phyloP scores from a whole-genome alignment of 164 flowering plant genomes.

The Liquidambar formosana region DNA sequence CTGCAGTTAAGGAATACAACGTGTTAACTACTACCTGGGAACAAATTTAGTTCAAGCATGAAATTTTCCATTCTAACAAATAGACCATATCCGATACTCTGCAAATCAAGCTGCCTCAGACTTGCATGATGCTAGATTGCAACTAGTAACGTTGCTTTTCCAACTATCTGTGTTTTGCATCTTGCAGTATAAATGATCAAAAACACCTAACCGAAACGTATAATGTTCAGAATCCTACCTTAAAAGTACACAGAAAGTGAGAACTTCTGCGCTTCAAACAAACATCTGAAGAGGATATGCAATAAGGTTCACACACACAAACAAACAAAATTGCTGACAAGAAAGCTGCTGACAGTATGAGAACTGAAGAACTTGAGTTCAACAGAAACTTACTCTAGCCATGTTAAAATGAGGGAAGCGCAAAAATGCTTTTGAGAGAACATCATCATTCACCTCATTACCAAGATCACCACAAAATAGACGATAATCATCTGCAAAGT shows the following conservation, averaged over 20 bases:
- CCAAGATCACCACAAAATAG: constrained; percentile 98
- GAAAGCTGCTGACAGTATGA: not conserved
- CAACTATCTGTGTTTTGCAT: not conserved
- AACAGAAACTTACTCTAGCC: constrained; percentile 73
- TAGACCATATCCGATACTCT: not conserved
- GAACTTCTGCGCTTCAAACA: constrained; percentile 35
- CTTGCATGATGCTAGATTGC: not conserved
- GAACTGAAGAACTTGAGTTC: not conserved
- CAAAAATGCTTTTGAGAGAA: constrained; percentile 91
- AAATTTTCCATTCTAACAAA: no score
- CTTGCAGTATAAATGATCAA: no score
- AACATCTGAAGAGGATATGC: constrained; percentile 29
- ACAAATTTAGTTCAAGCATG: no score
- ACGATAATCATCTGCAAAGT: constrained; percentile 83
- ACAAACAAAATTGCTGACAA: no score
- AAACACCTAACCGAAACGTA: not conserved
- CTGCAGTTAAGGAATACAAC: no score
- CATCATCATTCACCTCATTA: constrained; percentile 99
- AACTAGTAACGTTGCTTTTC: not conserved
- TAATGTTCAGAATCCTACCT: constrained; percentile 18
- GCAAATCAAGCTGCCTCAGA: not conserved
- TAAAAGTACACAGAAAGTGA: constrained; percentile 17
- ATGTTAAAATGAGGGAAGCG: constrained; percentile 93
- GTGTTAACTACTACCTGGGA: not conserved
- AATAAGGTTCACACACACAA: no score